phyloP scores from a whole-genome alignment of 148 eudicot species.

The Cornus suecica region DNA sequence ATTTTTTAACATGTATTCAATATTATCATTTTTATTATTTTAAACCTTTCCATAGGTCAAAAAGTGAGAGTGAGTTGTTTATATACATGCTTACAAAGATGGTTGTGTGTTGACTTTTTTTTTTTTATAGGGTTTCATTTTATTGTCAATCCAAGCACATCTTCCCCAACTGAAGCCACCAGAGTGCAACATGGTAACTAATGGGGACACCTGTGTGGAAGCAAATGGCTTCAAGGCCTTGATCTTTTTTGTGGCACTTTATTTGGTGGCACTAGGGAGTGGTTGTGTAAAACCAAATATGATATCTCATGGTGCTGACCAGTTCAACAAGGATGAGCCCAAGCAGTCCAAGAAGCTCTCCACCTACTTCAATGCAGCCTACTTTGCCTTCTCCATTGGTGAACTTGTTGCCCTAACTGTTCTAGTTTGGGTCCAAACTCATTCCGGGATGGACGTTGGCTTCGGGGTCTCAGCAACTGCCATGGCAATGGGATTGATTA shows the following conservation, averaged over 20 bases:
- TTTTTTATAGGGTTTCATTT: constrained; percentile 75
- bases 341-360: constrained; percentile 73
- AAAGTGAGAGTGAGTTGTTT: background rate
- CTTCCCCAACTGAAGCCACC: constrained; percentile 89
- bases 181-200: constrained; percentile 59
- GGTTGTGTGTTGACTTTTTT: background rate
- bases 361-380: constrained; percentile 89
- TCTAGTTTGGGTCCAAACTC: constrained; percentile 92
- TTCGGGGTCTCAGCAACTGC: constrained; percentile 91
- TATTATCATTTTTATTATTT: no score
- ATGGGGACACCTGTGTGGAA: constrained; percentile 45
- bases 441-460: constrained; percentile 95
- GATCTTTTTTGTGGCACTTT: constrained; percentile 78
- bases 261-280: constrained; percentile 92
- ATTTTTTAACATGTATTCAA: no score
- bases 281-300: constrained; percentile 97
- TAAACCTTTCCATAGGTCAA: background rate
- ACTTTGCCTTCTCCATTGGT: constrained; percentile 85
- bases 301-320: constrained; percentile 98
- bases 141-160: constrained; percentile 94
- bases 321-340: constrained; percentile 44
- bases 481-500: constrained; percentile 80
- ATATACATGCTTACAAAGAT: background rate
- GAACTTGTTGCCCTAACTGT: constrained; percentile 86
- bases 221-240: constrained; percentile 71